Conservation (phyloP, 148 eudicot genomes). For the Silene latifolia region DNA sequence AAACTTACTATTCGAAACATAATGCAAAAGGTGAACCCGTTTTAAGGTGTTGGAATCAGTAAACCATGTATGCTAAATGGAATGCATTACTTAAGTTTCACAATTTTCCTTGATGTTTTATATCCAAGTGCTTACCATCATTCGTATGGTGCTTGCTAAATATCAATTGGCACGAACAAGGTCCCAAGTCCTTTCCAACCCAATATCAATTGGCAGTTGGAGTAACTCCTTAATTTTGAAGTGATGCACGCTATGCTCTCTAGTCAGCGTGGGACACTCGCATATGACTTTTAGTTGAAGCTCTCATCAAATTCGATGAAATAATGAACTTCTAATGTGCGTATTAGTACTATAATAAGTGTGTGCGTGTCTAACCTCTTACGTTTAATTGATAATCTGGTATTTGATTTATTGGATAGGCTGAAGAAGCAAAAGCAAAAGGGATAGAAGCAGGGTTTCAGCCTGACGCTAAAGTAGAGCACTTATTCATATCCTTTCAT, state of each 20-base stretch:
- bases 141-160: too few relatives aligned
- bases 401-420: constrained; percentile 32
- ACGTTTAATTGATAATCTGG: not conserved
- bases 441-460: constrained; percentile 77
- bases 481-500: not conserved
- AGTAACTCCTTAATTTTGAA: too few relatives aligned
- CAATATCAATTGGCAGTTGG: too few relatives aligned
- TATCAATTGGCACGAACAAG: not conserved
- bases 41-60: not conserved
- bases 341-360: too few relatives aligned
- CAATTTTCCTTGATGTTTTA: not conserved
- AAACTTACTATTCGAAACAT: not conserved
- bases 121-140: not conserved
- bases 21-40: not conserved
- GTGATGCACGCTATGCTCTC: too few relatives aligned
- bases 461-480: constrained; percentile 74
- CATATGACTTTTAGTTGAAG: too few relatives aligned
- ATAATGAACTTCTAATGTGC: not conserved
- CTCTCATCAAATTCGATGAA: too few relatives aligned
- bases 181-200: too few relatives aligned
- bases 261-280: too few relatives aligned
- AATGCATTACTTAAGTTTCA: not conserved
- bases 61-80: not conserved
- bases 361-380: not conserved
- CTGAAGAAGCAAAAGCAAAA: constrained; percentile 71